Evolutionary conservation across 371 early-diverging fungal genomes (phyloP).

Genomic region (Lichtheimia hyalospora): DNA sequence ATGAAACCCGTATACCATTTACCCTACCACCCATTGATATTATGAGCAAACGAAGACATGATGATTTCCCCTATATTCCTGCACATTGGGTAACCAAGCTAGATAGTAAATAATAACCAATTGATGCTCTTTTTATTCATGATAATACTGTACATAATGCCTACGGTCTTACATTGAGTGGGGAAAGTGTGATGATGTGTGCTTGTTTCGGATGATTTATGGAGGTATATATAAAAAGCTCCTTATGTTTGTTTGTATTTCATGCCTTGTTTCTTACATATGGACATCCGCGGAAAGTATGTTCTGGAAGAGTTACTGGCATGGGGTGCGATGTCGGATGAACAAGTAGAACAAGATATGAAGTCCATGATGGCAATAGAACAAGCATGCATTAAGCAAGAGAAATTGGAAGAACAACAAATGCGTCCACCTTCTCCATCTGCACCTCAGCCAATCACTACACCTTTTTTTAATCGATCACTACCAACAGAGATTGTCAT

Average conservation of each 20-base stretch:
- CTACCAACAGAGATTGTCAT: neutral
- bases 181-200: too few species aligned
- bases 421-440: neutral
- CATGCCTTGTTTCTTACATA: neutral
- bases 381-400: neutral
- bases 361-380: neutral
- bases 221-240: neutral
- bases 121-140: too few species aligned
- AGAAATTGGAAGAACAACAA: neutral
- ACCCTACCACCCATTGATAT: too few species aligned
- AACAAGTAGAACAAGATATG: neutral
- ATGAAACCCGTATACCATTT: too few species aligned
- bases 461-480: neutral
- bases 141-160: too few species aligned
- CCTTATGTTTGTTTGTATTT: slow-evolving; percentile 1
- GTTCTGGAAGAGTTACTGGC: neutral
- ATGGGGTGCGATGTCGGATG: neutral
- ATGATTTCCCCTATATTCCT: too few species aligned
- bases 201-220: neutral
- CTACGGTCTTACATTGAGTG: too few species aligned
- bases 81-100: too few species aligned
- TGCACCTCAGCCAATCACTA: neutral
- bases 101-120: too few species aligned
- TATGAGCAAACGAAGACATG: too few species aligned
- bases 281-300: neutral